Conservation (phyloP, 257 asterid species). For the Anisodus acutangulus region DNA sequence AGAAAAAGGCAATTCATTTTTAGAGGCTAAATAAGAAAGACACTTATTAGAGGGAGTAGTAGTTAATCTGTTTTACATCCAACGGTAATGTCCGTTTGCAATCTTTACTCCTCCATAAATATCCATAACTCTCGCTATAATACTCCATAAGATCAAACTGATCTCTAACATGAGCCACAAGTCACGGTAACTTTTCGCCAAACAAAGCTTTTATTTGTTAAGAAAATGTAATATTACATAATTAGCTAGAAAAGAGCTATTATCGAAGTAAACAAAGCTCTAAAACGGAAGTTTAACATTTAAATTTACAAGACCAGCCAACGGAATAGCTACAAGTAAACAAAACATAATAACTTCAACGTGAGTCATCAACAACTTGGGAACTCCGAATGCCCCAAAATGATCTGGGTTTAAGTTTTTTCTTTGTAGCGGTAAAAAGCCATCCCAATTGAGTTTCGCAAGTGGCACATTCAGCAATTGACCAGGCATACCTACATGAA, state of each 20-base stretch:
- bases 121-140: not conserved
- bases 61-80: no score
- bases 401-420: constrained; percentile 69
- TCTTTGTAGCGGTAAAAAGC: constrained; percentile 76
- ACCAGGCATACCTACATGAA: constrained; percentile 85
- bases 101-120: not conserved
- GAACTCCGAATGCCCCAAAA: constrained; percentile 96
- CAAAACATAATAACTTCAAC: constrained; percentile 30
- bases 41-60: no score
- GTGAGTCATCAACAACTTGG: constrained; percentile 65
- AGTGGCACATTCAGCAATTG: constrained; percentile 74
- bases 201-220: not conserved
- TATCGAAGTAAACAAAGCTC: not conserved
- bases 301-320: not conserved
- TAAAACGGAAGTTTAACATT: not conserved
- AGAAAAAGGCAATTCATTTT: no score
- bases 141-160: not conserved
- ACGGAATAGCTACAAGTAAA: not conserved
- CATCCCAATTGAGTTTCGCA: constrained; percentile 88
- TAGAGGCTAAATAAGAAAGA: no score
- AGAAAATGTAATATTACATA: not conserved
- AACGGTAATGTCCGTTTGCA: no score
- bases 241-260: not conserved
- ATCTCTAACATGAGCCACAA: not conserved
- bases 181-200: not conserved